These are phyloP conservation scores for Fusarium subtropicale DNA, from an alignment of 2,329 filamentous ascomycete species.

Conservation along the genomic window DNA sequence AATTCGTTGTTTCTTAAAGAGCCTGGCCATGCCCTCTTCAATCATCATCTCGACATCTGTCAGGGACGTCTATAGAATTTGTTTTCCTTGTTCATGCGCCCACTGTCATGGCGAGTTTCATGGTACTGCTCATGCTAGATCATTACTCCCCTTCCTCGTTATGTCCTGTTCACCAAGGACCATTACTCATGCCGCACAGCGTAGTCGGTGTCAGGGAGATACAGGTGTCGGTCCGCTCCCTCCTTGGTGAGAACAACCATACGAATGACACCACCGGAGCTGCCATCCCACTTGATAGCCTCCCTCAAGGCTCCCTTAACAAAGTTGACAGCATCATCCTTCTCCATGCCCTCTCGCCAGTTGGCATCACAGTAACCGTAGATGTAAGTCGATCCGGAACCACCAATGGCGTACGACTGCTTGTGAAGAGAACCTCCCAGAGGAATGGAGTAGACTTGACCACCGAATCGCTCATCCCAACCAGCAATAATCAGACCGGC, in stretches of 20 bases:
- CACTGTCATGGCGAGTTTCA: conserved; percentile 34
- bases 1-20: conserved; percentile 19
- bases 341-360: conserved; percentile 95
- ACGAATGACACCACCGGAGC: conserved; percentile 96
- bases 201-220: conserved; percentile 93
- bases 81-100: conserved; percentile 15
- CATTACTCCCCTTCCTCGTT: conserved; percentile 18
- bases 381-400: conserved; percentile 98
- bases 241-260: conserved; percentile 95
- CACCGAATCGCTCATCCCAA: conserved; percentile 93
- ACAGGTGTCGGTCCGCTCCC: conserved; percentile 92
- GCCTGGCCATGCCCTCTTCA: conserved; percentile 22
- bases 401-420: conserved; percentile 93
- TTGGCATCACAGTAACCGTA: conserved; percentile 98
- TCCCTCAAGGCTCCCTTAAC: conserved; percentile 92
- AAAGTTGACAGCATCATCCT: conserved; percentile 89
- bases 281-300: conserved; percentile 99
- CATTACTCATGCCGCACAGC: conserved; percentile 72
- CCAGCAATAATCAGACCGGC: conserved; percentile 99
- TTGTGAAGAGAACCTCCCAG: conserved; percentile 97
- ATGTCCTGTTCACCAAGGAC: conserved; percentile 37
- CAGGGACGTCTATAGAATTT: conserved; percentile 9
- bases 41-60: conserved; percentile 15
- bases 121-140: conserved; percentile 25
- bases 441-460: conserved; percentile 97